Percentiles rank a stretch among this genome's conserved stretches.
These are phyloP conservation scores for Phytopythium chamaehyphon DNA, from an alignment of 352 stramenopile species.

Conservation along the genomic window DNA sequence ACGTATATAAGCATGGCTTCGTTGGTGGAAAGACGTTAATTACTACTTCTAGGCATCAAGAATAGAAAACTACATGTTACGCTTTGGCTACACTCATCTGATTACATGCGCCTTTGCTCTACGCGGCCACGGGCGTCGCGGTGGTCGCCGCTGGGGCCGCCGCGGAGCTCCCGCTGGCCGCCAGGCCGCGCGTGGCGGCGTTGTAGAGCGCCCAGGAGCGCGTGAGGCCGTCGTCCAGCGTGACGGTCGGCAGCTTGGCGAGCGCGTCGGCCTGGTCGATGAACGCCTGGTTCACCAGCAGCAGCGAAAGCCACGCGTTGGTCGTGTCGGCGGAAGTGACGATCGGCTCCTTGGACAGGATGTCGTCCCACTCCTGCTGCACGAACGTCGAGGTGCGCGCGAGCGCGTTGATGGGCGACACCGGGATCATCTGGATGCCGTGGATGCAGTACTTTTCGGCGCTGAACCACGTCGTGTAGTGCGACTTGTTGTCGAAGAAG, in stretches of 20 bases:
- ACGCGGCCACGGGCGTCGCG: no score
- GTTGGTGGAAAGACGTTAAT: no score
- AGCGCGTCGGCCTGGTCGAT: slow-evolving; percentile 51
- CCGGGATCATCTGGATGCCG: slow-evolving; percentile 77
- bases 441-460: slow-evolving; percentile 67
- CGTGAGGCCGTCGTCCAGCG: slow-evolving; percentile 64
- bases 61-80: no score
- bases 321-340: slow-evolving; percentile 28
- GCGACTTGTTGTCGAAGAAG: slow-evolving; percentile 72
- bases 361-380: slow-evolving; percentile 68
- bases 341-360: slow-evolving; percentile 62
- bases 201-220: slow-evolving; percentile 71
- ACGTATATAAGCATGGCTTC: no score
- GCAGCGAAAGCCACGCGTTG: slow-evolving; percentile 59
- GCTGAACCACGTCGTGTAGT: slow-evolving; percentile 75
- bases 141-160: no score
- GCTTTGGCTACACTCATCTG: no score
- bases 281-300: slow-evolving; percentile 64
- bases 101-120: no score
- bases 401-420: slow-evolving; percentile 66
- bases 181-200: slow-evolving; percentile 32
- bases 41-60: no score
- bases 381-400: slow-evolving; percentile 60
- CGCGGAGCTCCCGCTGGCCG: no score
- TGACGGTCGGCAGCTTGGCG: slow-evolving; percentile 36